phyloP scores from a whole-genome alignment of 2,329 filamentous ascomycete genomes.

The Fusarium coicis region DNA sequence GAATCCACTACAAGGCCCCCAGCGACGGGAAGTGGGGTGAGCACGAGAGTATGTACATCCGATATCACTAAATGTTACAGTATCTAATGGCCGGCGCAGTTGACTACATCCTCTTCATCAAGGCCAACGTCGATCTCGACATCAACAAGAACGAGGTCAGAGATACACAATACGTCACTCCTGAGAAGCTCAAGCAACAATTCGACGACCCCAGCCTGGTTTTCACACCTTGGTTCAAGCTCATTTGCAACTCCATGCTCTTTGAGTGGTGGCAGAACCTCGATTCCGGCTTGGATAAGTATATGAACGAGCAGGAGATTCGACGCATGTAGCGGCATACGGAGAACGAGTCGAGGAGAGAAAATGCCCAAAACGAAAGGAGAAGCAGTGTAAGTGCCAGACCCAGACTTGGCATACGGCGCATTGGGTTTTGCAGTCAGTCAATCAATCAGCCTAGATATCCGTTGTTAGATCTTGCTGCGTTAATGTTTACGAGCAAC shows the following conservation, averaged over 20 bases:
- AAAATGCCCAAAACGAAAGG: conserved; percentile 7
- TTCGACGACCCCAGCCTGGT: conserved; percentile 83
- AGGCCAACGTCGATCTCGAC: conserved; percentile 86
- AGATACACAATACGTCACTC: conserved; percentile 84
- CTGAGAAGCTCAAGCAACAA: conserved; percentile 84
- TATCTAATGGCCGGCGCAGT: conserved; percentile 62
- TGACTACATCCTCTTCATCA: conserved; percentile 99
- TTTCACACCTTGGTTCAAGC: conserved; percentile 99
- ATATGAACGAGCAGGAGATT: conserved; percentile 86
- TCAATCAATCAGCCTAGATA: conserved; percentile 46
- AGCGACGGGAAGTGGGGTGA: conserved; percentile 99
- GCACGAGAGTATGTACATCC: conserved; percentile 83
- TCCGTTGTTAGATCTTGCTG: conserved; percentile 33
- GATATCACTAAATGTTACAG: neutral
- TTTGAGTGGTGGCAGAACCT: conserved; percentile 97
- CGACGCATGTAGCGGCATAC: conserved; percentile 73
- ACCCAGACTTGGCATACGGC: conserved; percentile 5
- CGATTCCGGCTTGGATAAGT: conserved; percentile 83
- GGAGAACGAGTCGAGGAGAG: conserved; percentile 3
- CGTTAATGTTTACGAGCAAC: conserved; percentile 4
- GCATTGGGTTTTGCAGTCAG: conserved; percentile 33
- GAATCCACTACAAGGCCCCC: conserved; percentile 98
- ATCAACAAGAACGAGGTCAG: conserved; percentile 89
- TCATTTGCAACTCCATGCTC: conserved; percentile 97
- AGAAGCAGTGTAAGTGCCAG: neutral